A percentile compares a stretch with the other conserved stretches of the same genome.
Evolutionary conservation across 495 filamentous ascomycete species (phyloP).

Genomic region (Daldinia concentrica): DNA sequence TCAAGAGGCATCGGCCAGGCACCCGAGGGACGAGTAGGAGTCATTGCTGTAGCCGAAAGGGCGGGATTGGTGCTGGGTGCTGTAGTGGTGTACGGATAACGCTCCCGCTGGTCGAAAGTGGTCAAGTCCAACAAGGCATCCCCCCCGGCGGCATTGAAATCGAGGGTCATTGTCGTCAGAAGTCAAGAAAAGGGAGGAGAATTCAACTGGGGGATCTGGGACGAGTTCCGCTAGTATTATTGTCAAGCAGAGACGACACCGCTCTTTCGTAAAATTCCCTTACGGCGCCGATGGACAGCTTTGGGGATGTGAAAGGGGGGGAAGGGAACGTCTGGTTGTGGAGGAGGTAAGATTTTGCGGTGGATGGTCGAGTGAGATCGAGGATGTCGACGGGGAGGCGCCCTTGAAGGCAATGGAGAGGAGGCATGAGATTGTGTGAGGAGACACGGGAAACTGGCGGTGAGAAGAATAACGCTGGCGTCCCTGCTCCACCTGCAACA

Average conservation of each 20-base stretch:
- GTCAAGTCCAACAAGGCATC: slow-evolving; percentile 63
- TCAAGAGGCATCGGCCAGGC: slow-evolving; percentile 58
- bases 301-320: slow-evolving; percentile 40
- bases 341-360: slow-evolving; percentile 51
- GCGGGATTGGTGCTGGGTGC: slow-evolving; percentile 52
- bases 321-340: slow-evolving; percentile 41
- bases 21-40: slow-evolving; percentile 54
- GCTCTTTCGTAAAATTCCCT: slow-evolving; percentile 50
- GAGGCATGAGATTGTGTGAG: slow-evolving; percentile 48
- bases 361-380: slow-evolving; percentile 51
- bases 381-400: slow-evolving; percentile 47
- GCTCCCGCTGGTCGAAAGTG: slow-evolving; percentile 63
- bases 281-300: slow-evolving; percentile 39
- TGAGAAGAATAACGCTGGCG: slow-evolving; percentile 50
- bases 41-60: slow-evolving; percentile 55
- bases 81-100: slow-evolving; percentile 59
- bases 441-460: slow-evolving; percentile 50
- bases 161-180: slow-evolving; percentile 63
- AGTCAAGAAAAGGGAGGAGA: slow-evolving; percentile 48
- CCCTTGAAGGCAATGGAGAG: slow-evolving; percentile 44
- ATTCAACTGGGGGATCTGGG: slow-evolving; percentile 47
- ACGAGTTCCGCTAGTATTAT: slow-evolving; percentile 53
- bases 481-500: slow-evolving; percentile 49
- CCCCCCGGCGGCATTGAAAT: slow-evolving; percentile 62
- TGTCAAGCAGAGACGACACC: slow-evolving; percentile 49